Percentiles rank a stretch among this genome's conserved stretches.
phyloP scores from a whole-genome alignment of 106 monocot genomes.

The Allium fistulosum region DNA sequence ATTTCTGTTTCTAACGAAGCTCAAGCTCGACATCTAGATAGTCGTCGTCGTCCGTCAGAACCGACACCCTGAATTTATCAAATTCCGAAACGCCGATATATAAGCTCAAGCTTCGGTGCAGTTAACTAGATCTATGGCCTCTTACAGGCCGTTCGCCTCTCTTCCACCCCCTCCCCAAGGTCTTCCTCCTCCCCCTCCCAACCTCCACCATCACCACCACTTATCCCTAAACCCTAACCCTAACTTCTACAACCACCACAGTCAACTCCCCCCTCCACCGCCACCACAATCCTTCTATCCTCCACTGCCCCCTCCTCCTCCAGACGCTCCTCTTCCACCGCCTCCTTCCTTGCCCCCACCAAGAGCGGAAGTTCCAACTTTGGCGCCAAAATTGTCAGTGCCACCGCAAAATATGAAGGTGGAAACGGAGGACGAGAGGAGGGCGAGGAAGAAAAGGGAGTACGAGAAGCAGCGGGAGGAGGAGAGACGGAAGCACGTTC shows the following conservation, averaged over 20 bases:
- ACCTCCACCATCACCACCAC: not conserved
- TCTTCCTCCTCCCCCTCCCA: not conserved
- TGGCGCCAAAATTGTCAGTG: not conserved
- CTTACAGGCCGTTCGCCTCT: constrained; percentile 33
- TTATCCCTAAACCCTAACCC: constrained; percentile 1
- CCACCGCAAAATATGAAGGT: not conserved
- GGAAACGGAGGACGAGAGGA: constrained; percentile 75
- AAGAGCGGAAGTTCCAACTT: not conserved
- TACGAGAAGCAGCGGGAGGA: constrained; percentile 83
- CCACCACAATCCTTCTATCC: not conserved
- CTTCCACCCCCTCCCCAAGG: constrained; percentile 9
- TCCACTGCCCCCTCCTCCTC: constrained; percentile 3
- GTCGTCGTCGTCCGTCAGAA: no score
- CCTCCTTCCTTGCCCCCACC: not conserved
- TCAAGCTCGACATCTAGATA: no score
- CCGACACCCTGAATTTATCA: no score
- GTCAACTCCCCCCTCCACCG: not conserved
- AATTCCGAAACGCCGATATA: no score
- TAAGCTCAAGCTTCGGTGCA: not conserved
- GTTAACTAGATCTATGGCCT: constrained; percentile 22
- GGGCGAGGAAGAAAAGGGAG: constrained; percentile 84
- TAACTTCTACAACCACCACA: not conserved
- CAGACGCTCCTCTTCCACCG: constrained; percentile 14
- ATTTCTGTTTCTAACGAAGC: no score
- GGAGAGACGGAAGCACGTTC: constrained; percentile 54